Percentiles rank a stretch among this genome's conserved stretches.
These are phyloP conservation scores for Globisporangium cederbergense DNA, from an alignment of 352 stramenopile species.

Conservation along the genomic window DNA sequence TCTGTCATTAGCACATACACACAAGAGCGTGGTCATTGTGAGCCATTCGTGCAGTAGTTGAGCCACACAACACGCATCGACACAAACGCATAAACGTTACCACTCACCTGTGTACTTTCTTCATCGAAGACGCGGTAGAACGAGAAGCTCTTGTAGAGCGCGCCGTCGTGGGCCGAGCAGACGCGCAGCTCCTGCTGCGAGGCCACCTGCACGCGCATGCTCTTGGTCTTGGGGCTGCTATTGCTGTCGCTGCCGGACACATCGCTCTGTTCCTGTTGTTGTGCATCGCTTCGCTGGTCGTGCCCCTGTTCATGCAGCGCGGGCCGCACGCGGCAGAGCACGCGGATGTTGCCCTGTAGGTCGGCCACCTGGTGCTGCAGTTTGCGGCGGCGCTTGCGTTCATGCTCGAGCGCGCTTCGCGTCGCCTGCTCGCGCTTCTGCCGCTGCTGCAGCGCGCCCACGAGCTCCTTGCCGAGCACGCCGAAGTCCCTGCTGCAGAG, in stretches of 20 bases:
- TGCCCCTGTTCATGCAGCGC: constrained; percentile 12
- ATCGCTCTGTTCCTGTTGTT: constrained; percentile 14
- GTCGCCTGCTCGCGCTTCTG: constrained; percentile 34
- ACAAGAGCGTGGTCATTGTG: constrained; percentile 30
- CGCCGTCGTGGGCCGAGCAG: constrained; percentile 36
- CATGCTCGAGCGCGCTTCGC: constrained; percentile 40
- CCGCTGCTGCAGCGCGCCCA: constrained; percentile 37
- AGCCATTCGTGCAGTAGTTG: constrained; percentile 35
- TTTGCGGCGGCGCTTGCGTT: constrained; percentile 37
- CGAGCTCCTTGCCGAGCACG: constrained; percentile 58
- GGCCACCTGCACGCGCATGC: constrained; percentile 24
- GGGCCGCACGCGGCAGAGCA: constrained; percentile 80
- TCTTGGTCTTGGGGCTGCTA: constrained; percentile 11
- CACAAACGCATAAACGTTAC: constrained; percentile 24
- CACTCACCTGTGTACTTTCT: constrained; percentile 59
- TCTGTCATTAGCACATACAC: constrained; percentile 19
- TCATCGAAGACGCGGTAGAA: constrained; percentile 86
- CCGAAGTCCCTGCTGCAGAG: constrained; percentile 71
- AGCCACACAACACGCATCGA: constrained; percentile 17
- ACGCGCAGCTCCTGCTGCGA: constrained; percentile 18
- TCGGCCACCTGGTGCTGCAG: constrained; percentile 49
- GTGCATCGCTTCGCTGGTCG: constrained; percentile 8
- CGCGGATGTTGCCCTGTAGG: constrained; percentile 60
- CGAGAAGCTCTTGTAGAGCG: constrained; percentile 78
- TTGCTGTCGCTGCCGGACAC: constrained; percentile 12